phyloP scores from a whole-genome alignment of 306 rosid genomes.

The Chamaecrista fasciculata region DNA sequence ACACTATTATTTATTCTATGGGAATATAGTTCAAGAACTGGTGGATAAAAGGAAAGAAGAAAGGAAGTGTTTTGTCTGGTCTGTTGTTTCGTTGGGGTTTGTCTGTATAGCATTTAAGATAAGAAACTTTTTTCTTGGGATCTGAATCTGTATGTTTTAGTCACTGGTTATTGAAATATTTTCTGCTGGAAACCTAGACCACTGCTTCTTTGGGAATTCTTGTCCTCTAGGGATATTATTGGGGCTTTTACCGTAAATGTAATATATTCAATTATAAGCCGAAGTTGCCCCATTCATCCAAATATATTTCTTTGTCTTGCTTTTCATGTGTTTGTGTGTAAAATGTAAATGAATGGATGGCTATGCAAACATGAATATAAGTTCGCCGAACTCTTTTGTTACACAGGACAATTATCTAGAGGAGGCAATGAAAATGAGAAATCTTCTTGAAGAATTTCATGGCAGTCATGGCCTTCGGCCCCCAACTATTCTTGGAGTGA shows the following conservation, averaged over 20 bases:
- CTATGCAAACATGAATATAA: not conserved
- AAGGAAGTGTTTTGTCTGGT: not conserved
- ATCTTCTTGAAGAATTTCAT: constrained; percentile 86
- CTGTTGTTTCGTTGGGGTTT: not conserved
- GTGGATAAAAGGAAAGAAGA: not conserved
- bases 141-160: not conserved
- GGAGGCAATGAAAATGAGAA: constrained; percentile 97
- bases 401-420: constrained; percentile 92
- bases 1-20: not conserved
- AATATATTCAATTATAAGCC: not conserved
- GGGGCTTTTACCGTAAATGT: not conserved
- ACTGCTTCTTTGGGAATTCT: not conserved
- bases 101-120: not conserved
- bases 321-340: not conserved
- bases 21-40: not conserved
- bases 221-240: not conserved
- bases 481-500: constrained; percentile 91
- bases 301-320: no score
- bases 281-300: no score
- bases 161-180: not conserved
- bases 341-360: constrained; percentile 12
- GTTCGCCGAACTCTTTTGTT: constrained; percentile 18
- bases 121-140: not conserved
- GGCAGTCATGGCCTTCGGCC: constrained; percentile 74
- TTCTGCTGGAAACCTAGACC: not conserved